phyloP scores from a whole-genome alignment of 305 asterid genomes.

The Lippia alba region DNA sequence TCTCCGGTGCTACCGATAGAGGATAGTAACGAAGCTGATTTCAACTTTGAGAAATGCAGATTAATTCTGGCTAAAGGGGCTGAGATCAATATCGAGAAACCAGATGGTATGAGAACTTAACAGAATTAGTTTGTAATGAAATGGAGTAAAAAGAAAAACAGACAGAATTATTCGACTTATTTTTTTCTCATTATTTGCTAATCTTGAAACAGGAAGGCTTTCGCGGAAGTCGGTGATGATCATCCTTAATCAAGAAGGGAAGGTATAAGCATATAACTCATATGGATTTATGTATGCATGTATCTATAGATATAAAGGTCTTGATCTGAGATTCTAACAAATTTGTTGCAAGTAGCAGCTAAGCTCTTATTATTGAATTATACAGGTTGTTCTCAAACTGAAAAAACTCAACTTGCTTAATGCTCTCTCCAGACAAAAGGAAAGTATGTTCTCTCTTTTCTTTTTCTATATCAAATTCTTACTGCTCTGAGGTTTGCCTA shows the following conservation, averaged over 20 bases:
- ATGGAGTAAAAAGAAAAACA: not conserved
- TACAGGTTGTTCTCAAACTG: constrained; percentile 75
- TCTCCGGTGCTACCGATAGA: constrained; percentile 76
- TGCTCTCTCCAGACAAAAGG: constrained; percentile 65
- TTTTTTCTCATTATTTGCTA: constrained; percentile 15
- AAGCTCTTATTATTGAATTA: constrained; percentile 30
- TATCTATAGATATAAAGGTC: too few species aligned
- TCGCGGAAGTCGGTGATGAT: constrained; percentile 62
- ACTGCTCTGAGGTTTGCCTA: constrained; percentile 15
- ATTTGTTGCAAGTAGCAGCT: constrained; percentile 2
- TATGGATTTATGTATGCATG: too few species aligned
- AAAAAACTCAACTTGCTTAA: constrained; percentile 71
- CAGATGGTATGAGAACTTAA: constrained; percentile 61
- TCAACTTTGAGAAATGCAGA: constrained; percentile 71
- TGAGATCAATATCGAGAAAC: constrained; percentile 60
- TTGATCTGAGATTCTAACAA: not conserved
- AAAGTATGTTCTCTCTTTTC: constrained; percentile 53
- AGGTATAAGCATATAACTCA: constrained; percentile 46
- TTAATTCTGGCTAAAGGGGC: constrained; percentile 73
- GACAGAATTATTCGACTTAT: not conserved
- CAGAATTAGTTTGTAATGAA: not conserved
- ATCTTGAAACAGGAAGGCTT: constrained; percentile 61
- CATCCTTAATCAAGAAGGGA: constrained; percentile 64
- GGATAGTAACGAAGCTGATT: constrained; percentile 56
- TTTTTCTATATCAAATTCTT: constrained; percentile 2